Evolutionary conservation across 345 rosid species (phyloP).

Genomic region (Moricandia arvensis): DNA sequence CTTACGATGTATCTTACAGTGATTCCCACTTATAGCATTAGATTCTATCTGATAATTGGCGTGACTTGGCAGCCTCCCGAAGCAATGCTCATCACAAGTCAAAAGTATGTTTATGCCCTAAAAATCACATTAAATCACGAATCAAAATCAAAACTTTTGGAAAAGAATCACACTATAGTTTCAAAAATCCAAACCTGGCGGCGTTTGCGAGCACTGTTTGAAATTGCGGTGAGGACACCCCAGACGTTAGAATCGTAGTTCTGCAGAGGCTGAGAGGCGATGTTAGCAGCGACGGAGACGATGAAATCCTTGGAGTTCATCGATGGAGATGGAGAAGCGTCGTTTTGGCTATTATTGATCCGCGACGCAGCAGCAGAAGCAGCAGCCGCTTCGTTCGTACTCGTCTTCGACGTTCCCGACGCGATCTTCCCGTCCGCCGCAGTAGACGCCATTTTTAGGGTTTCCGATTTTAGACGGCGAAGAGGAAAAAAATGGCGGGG

Average conservation of each 20-base stretch:
- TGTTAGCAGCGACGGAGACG: slow-evolving; percentile 55
- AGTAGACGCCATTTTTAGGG: slow-evolving; percentile 26
- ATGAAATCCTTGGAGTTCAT: slow-evolving; percentile 49
- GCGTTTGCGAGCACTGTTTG: slow-evolving; percentile 74
- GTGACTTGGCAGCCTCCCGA: slow-evolving; percentile 74
- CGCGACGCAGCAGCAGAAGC: slow-evolving; percentile 22
- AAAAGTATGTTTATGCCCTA: slow-evolving; percentile 83
- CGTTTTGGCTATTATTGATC: slow-evolving; percentile 30
- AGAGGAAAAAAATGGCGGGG: slow-evolving; percentile 49
- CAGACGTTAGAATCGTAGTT: slow-evolving; percentile 68
- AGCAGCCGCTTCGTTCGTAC: not conserved
- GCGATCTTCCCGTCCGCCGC: slow-evolving; percentile 34
- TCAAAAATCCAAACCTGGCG: slow-evolving; percentile 47
- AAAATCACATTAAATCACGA: not conserved
- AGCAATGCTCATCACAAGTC: slow-evolving; percentile 63
- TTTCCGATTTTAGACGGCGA: not conserved
- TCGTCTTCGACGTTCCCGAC: slow-evolving; percentile 29
- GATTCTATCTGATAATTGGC: slow-evolving; percentile 63
- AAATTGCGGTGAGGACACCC: slow-evolving; percentile 93
- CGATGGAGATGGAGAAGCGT: slow-evolving; percentile 40
- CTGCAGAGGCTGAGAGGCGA: slow-evolving; percentile 69
- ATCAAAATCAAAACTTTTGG: not conserved
- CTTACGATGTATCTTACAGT: slow-evolving; percentile 73
- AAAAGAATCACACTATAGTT: not conserved
- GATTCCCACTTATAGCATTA: slow-evolving; percentile 67